phyloP scores from a whole-genome alignment of 495 filamentous ascomycete genomes.

The Oidiodendron maius region DNA sequence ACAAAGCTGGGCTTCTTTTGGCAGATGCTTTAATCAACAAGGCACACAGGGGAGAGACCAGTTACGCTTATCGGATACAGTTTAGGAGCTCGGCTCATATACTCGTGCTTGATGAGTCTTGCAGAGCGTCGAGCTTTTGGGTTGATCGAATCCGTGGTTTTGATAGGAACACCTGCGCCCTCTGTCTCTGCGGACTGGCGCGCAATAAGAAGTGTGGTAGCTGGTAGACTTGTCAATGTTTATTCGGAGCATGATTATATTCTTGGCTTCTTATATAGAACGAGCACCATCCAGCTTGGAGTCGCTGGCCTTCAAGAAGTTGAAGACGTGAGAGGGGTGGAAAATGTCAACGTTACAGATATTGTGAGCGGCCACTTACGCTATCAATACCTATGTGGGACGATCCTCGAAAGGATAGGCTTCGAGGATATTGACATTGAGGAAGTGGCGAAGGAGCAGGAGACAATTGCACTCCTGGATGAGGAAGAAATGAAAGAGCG shows the following conservation, averaged over 20 bases:
- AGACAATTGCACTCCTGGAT: slow-evolving; percentile 32
- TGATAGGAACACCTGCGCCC: slow-evolving; percentile 80
- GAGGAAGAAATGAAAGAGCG: slow-evolving; percentile 32
- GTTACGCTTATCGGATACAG: slow-evolving; percentile 87
- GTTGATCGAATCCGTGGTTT: slow-evolving; percentile 73
- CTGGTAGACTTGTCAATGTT: slow-evolving; percentile 52
- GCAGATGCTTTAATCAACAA: slow-evolving; percentile 86
- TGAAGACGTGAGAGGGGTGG: slow-evolving; percentile 45
- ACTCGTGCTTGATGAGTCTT: slow-evolving; percentile 68
- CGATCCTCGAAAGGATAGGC: slow-evolving; percentile 45
- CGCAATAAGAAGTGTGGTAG: slow-evolving; percentile 48
- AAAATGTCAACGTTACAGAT: slow-evolving; percentile 52
- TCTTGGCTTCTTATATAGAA: slow-evolving; percentile 53
- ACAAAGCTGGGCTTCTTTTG: slow-evolving; percentile 80
- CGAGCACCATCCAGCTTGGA: slow-evolving; percentile 45
- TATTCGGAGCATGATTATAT: slow-evolving; percentile 56
- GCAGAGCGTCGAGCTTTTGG: slow-evolving; percentile 78
- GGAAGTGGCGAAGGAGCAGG: slow-evolving; percentile 36
- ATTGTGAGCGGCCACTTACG: slow-evolving; percentile 47
- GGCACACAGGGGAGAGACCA: slow-evolving; percentile 80
- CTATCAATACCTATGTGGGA: slow-evolving; percentile 49
- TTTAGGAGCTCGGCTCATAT: slow-evolving; percentile 85
- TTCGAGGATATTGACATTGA: slow-evolving; percentile 48
- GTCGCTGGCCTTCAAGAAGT: slow-evolving; percentile 52
- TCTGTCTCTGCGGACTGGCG: slow-evolving; percentile 45